Evolutionary conservation across 129 eudicot genomes (phyloP), one percentile per base, ranked within the genome.

Genomic region (Erigeron canadensis): DNA sequence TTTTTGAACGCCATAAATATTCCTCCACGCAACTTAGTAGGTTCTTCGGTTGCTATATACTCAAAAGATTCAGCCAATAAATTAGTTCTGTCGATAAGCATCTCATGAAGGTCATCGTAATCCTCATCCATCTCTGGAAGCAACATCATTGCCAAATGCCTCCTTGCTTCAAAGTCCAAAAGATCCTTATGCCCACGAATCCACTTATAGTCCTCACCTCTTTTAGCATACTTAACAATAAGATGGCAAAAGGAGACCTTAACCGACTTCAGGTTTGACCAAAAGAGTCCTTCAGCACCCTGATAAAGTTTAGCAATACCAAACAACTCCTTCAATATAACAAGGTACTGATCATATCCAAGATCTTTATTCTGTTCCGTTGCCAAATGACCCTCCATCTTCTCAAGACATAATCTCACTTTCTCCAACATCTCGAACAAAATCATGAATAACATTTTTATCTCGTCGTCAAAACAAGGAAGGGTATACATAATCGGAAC

Each of bases 61-160:
- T 84, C 94, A 53, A 84, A 91, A 16, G 98, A 91, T 67, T 84
- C 91, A 5, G 87, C 78, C 77, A 88, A 74, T 81, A 91, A 65
- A 17, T 88, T 81, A 18, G 96, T 80, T 65, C 97, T 79, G 75
- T 91, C 96, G 38, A 91, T 91, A 17, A 88, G 90, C 98, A 91
- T 91, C 82, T 91, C 98, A 48, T 86, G 89, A 15, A 83, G 81
- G 72, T 88, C 96, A 55, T 84, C 96, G n/a, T 76, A 86, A 65
- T 88, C 93, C 54, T 86, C 93, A 78, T 78, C 84, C 68, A 83
- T 81, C 74, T 81, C 96, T 23, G 96, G 98, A 71, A 91, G 89
- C 76, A 89, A 47, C 86, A 91, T 64, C 94, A 91, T 80, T 10
- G 81, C 89, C 68, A 91, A 71, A 81, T 85, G 91, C 76, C 96